Evolutionary conservation across 106 monocot genomes (phyloP).

Genomic region (Posidonia australis): DNA sequence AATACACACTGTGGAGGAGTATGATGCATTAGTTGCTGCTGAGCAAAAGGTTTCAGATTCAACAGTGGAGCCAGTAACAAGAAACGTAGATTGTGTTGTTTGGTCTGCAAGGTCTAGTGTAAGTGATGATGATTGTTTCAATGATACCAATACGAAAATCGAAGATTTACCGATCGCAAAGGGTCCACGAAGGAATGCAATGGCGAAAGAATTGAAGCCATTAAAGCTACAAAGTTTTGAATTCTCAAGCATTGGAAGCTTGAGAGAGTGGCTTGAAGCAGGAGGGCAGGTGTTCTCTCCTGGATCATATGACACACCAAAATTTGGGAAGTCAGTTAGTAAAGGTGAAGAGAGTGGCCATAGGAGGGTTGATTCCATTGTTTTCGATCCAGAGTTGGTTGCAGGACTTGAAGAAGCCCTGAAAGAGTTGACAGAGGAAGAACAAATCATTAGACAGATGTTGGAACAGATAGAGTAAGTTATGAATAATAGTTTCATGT

Average conservation of each 20-base stretch:
- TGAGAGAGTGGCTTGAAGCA: conserved; percentile 52
- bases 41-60: background rate
- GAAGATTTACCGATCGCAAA: background rate
- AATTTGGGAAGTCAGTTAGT: conserved; percentile 29
- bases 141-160: too few relatives aligned
- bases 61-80: background rate
- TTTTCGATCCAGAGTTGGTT: conserved; percentile 33
- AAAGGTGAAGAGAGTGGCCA: background rate
- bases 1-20: conserved; percentile 35
- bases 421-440: conserved; percentile 31
- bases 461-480: too few relatives aligned
- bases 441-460: conserved; percentile 28
- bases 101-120: too few relatives aligned
- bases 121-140: background rate
- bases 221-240: conserved; percentile 44
- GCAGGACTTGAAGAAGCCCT: conserved; percentile 41
- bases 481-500: too few relatives aligned
- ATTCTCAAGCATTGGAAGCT: conserved; percentile 38
- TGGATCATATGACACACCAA: conserved; percentile 64
- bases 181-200: conserved; percentile 27
- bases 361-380: background rate
- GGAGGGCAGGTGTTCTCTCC: conserved; percentile 63
- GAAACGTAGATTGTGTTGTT: background rate
- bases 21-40: conserved; percentile 24
- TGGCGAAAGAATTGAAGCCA: conserved; percentile 33